A percentile compares a stretch with the other conserved stretches of the same genome.
These are phyloP conservation scores for Rosa lucieae DNA, from an alignment of 306 rosid genomes.

Conservation along the genomic window DNA sequence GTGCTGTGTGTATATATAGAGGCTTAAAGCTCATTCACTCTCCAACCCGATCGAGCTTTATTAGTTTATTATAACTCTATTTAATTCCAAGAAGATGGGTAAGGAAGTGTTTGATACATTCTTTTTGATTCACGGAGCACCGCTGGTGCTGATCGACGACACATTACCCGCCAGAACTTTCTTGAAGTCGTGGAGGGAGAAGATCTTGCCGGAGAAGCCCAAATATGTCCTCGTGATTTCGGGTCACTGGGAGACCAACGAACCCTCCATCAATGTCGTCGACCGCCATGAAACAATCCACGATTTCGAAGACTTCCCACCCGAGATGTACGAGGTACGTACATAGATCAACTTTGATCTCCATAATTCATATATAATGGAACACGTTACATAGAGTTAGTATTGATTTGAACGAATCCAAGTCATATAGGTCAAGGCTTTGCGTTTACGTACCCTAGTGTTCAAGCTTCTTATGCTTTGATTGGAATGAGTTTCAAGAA, in stretches of 20 bases:
- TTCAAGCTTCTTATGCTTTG: no score
- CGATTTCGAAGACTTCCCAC: conserved; percentile 72
- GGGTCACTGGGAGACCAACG: conserved; percentile 69
- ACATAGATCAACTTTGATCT: background rate
- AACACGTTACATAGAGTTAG: background rate
- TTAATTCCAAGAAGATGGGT: background rate
- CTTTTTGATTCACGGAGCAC: conserved; percentile 70
- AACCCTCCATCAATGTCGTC: conserved; percentile 54
- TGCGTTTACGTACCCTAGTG: no score
- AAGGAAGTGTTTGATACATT: conserved; percentile 43
- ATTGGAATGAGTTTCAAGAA: no score
- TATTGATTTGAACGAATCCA: no score
- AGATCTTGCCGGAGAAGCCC: conserved; percentile 37
- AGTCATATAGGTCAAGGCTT: no score
- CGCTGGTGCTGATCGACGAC: conserved; percentile 53
- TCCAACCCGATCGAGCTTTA: background rate
- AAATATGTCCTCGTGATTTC: conserved; percentile 58
- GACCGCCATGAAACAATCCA: conserved; percentile 59
- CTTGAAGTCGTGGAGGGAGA: conserved; percentile 54
- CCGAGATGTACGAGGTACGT: conserved; percentile 44
- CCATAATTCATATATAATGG: background rate
- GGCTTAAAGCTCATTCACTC: background rate
- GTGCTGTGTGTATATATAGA: background rate
- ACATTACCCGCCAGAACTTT: conserved; percentile 47
- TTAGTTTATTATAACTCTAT: no score